These are phyloP conservation scores for Phytophthora hibernalis DNA, from an alignment of 352 stramenopile genomes.

Conservation along the genomic window DNA sequence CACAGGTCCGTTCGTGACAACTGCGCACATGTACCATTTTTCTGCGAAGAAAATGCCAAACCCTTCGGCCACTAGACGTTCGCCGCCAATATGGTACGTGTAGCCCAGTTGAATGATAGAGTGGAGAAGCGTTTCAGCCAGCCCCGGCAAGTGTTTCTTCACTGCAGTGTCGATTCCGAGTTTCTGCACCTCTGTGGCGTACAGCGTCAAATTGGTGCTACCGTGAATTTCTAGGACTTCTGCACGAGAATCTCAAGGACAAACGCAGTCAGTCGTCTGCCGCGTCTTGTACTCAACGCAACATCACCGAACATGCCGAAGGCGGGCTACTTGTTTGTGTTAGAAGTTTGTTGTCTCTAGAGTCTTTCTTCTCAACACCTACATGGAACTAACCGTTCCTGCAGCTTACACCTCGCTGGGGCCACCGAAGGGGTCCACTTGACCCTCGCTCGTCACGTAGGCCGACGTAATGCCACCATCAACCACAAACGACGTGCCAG, in stretches of 20 bases:
- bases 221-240: too few species aligned
- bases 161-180: slow-evolving; percentile 37
- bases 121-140: slow-evolving; percentile 49
- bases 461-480: slow-evolving; percentile 89
- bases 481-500: slow-evolving; percentile 86
- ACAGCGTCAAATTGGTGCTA: too few species aligned
- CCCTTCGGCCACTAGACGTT: slow-evolving; percentile 46
- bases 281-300: background rate
- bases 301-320: slow-evolving; percentile 14
- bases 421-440: slow-evolving; percentile 84
- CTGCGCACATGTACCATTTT: slow-evolving; percentile 52
- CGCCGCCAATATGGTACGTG: slow-evolving; percentile 43
- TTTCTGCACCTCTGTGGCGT: slow-evolving; percentile 34
- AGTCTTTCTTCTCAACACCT: slow-evolving; percentile 21
- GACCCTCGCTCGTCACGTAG: slow-evolving; percentile 84
- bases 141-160: slow-evolving; percentile 45
- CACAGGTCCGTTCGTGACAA: slow-evolving; percentile 47
- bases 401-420: slow-evolving; percentile 71
- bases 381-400: slow-evolving; percentile 6
- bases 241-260: too few species aligned
- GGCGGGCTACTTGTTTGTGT: slow-evolving; percentile 14
- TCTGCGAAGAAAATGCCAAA: too few species aligned
- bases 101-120: slow-evolving; percentile 53
- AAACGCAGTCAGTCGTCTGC: too few species aligned
- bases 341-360: slow-evolving; percentile 19